Conservation (phyloP, 352 stramenopile species). For the Phytophthora hibernalis region DNA sequence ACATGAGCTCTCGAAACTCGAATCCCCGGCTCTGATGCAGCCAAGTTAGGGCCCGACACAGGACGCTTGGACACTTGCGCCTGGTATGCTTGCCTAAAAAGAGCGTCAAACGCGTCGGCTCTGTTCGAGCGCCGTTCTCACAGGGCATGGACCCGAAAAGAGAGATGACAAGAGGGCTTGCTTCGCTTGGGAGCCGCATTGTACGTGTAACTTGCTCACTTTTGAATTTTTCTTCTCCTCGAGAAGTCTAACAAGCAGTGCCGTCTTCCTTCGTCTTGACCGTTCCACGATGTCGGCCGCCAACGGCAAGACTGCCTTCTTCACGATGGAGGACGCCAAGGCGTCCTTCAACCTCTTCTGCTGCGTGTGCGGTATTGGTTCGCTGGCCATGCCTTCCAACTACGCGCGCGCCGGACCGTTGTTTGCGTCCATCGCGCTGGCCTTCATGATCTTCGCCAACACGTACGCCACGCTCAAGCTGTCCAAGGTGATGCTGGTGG, state of each 20-base stretch:
- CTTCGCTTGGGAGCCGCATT: conserved; percentile 22
- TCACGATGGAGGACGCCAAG: too few species aligned
- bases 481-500: conserved; percentile 59
- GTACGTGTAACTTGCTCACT: conserved; percentile 40
- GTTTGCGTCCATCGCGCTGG: too few species aligned
- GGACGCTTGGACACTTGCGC: conserved; percentile 18
- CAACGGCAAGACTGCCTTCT: too few species aligned
- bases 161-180: too few species aligned
- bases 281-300: conserved; percentile 44
- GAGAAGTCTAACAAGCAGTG: conserved; percentile 29
- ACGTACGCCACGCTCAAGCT: conserved; percentile 37
- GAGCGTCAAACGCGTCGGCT: conserved; percentile 22
- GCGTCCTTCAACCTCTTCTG: too few species aligned
- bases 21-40: conserved; percentile 10
- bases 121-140: conserved; percentile 24
- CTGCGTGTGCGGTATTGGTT: too few species aligned
- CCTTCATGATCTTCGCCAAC: too few species aligned
- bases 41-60: conserved; percentile 15
- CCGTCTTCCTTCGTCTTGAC: conserved; percentile 19
- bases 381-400: too few species aligned
- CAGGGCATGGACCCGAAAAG: conserved; percentile 18
- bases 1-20: conserved; percentile 28
- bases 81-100: conserved; percentile 30
- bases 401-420: too few species aligned
- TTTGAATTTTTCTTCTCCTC: conserved; percentile 31